A percentile compares a stretch with the other conserved stretches of the same genome.
phyloP scores from a whole-genome alignment of 75 land plant genomes.

The Chamaecyparis obtusa region DNA sequence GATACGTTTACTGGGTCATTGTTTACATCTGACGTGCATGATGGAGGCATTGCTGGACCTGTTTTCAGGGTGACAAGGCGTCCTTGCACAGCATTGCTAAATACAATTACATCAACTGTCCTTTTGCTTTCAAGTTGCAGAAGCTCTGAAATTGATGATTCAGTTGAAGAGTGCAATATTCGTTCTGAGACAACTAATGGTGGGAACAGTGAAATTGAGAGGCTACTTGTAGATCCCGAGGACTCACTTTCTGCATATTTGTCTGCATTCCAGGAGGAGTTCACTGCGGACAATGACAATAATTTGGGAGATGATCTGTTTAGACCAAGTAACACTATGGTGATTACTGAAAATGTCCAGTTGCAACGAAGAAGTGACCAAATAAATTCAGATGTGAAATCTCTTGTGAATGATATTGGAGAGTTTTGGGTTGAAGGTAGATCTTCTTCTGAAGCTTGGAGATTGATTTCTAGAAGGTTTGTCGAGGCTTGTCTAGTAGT shows the following conservation, averaged over 20 bases:
- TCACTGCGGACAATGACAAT: constrained; percentile 20
- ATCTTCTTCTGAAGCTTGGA: constrained; percentile 69
- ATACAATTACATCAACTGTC: constrained; percentile 44
- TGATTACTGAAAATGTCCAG: neutral
- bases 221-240: constrained; percentile 38
- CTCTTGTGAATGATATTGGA: constrained; percentile 48
- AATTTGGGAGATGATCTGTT: neutral
- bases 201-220: constrained; percentile 34
- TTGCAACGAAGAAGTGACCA: constrained; percentile 3
- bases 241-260: constrained; percentile 13
- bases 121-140: constrained; percentile 15
- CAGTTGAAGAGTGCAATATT: neutral
- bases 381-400: neutral
- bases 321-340: constrained; percentile 2
- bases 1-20: constrained; percentile 85
- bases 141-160: constrained; percentile 1
- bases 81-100: constrained; percentile 44
- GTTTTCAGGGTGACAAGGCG: constrained; percentile 69
- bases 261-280: constrained; percentile 27
- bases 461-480: constrained; percentile 38
- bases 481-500: constrained; percentile 29
- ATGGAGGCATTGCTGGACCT: constrained; percentile 72
- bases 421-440: constrained; percentile 60
- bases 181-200: neutral
- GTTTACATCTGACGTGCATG: constrained; percentile 71